Evolutionary conservation across 768 basidiomycete genomes (phyloP).

Genomic region (Phaeolepiota aurea): DNA sequence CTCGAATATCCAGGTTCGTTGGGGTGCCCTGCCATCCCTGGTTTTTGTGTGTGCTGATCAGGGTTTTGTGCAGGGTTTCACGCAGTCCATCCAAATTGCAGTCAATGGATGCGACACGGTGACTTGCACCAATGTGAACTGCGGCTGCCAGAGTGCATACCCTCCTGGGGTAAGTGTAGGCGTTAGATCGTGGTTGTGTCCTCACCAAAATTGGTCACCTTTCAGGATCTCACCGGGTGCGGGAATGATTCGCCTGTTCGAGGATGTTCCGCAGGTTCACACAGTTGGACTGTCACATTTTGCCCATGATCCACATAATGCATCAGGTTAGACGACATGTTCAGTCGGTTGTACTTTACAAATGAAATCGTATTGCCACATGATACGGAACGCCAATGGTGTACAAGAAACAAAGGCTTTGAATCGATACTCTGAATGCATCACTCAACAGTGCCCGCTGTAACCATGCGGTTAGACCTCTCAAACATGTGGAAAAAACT

Average conservation of each 20-base stretch:
- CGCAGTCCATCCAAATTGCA: conserved; percentile 25
- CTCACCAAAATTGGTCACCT: background rate
- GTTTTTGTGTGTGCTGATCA: background rate
- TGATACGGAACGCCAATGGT: too few species aligned
- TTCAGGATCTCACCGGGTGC: conserved; percentile 25
- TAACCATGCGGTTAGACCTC: too few species aligned
- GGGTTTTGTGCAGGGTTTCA: too few species aligned
- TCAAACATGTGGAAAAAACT: too few species aligned
- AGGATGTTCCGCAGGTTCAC: conserved; percentile 23
- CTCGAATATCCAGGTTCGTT: conserved; percentile 25
- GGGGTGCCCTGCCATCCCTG: background rate
- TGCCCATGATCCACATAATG: conserved; percentile 14
- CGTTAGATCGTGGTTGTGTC: background rate
- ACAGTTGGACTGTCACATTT: conserved; percentile 24
- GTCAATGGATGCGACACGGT: conserved; percentile 30
- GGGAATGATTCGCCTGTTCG: conserved; percentile 29
- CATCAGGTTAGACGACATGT: background rate
- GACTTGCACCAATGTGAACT: conserved; percentile 27
- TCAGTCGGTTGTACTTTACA: background rate
- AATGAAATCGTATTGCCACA: too few species aligned
- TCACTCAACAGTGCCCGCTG: too few species aligned
- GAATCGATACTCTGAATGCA: too few species aligned
- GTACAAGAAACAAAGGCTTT: too few species aligned
- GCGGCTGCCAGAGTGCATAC: conserved; percentile 24
- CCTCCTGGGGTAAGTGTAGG: conserved; percentile 20